Base-by-base conservation (phyloP, 129 eudicot genomes). In the Arctium minus region DNA sequence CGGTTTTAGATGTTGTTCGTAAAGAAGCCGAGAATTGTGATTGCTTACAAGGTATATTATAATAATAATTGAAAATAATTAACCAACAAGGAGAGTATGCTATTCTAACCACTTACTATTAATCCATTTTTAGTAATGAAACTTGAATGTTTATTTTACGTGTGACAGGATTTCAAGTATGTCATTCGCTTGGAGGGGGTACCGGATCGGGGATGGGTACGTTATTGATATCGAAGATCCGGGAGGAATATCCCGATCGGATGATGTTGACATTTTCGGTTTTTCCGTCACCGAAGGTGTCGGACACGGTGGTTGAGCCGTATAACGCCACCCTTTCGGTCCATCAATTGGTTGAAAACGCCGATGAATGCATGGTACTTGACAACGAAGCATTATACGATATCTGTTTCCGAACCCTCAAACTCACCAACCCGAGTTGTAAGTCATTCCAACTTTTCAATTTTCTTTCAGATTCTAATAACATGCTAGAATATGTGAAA, bases 121-220 rank as follows among this genome's bases (percentile, higher is more conserved):
- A 44, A 44, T 2, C 1, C 50, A 44, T 44, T 1, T 44, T 22
- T 22, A 22, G 10, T 44, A 11, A 1, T 44, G 50, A 8, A 44
- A 50, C 18, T 0, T 48, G 32, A 17, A 74, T 80, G 32, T 32
- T 36, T 36, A 31, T 38, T 60, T 33, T 42, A 9, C 33, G 0
- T 65, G 72, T 81, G 53, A 73, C 74, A 93, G 97, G 97, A 67
- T 93, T 93, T 62, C 97, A 93, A 81, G 74, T 93, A 79, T 93
- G 97, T 81, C 97, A 93, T 74, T 93, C 97, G 6, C 86, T 92
- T 68, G 97, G 97, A 87, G 97, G 97, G 31, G 97, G 97, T 44
- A 92, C 97, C 0, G 94, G 94, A 73, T 92, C 97, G 15, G 97
- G 97, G 78, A 93, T 93, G 97, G 97, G 97, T 8, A 93, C 97